A percentile compares a stretch with the other conserved stretches of the same genome.
Conservation (phyloP, 148 eudicot species). For the Rhododendron kiyosumense region DNA sequence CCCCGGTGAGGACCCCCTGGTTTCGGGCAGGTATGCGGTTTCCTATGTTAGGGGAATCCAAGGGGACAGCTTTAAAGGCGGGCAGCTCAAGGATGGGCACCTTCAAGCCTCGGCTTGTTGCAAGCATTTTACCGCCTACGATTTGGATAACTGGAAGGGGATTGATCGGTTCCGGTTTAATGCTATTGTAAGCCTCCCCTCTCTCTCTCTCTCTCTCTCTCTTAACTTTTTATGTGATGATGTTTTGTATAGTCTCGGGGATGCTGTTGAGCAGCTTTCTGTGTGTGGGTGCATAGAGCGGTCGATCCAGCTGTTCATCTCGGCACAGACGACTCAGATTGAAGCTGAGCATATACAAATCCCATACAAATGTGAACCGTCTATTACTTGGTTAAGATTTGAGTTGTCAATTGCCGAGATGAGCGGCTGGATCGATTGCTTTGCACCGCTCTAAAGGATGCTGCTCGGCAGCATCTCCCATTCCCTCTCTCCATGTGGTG, state of each 20-base stretch:
- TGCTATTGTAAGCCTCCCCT: slow-evolving; percentile 45
- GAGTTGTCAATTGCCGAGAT: too few species aligned
- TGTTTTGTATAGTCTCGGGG: background rate
- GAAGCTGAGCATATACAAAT: too few species aligned
- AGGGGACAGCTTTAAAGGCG: slow-evolving; percentile 60
- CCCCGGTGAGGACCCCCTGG: slow-evolving; percentile 74
- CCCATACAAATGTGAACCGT: too few species aligned
- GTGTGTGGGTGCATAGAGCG: too few species aligned
- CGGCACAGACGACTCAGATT: too few species aligned
- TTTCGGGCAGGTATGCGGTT: slow-evolving; percentile 53
- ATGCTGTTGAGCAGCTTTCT: too few species aligned
- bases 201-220: background rate
- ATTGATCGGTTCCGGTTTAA: slow-evolving; percentile 55
- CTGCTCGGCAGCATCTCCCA: too few species aligned
- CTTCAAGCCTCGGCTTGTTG: slow-evolving; percentile 84
- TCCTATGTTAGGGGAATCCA: slow-evolving; percentile 69
- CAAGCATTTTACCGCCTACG: slow-evolving; percentile 81
- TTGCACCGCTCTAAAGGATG: too few species aligned
- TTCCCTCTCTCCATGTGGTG: background rate
- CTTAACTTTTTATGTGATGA: background rate
- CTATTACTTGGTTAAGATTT: too few species aligned
- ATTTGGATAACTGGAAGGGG: slow-evolving; percentile 65
- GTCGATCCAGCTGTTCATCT: too few species aligned
- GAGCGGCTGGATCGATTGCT: too few species aligned
- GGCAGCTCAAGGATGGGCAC: slow-evolving; percentile 21